phyloP scores from a whole-genome alignment of 192 early-diverging fungal species.

The Coemansia sp. region DNA sequence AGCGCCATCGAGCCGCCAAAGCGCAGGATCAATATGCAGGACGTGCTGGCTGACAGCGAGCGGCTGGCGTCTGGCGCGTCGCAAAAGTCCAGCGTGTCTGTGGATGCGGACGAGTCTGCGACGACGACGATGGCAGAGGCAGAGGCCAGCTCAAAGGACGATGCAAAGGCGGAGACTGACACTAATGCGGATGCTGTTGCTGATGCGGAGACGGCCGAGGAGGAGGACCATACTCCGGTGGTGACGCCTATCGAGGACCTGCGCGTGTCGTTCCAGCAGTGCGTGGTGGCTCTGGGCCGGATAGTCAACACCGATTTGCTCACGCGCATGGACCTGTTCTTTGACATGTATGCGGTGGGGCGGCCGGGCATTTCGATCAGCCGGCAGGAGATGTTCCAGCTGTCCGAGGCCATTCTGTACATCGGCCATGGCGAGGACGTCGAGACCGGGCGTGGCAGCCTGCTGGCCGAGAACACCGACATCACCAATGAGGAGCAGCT shows the following conservation, averaged over 20 bases:
- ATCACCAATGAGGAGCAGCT: conserved; percentile 53
- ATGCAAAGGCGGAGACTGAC: too few species aligned
- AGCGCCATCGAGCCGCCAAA: conserved; percentile 32
- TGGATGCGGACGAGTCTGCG: neutral
- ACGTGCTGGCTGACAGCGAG: conserved; percentile 10
- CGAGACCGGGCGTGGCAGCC: conserved; percentile 17
- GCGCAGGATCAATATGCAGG: conserved; percentile 21
- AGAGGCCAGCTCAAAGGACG: neutral
- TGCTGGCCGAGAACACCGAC: conserved; percentile 5
- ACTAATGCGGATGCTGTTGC: too few species aligned
- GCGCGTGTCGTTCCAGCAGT: conserved; percentile 73
- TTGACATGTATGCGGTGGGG: conserved; percentile 75
- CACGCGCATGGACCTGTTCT: conserved; percentile 78
- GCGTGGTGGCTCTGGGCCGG: conserved; percentile 74
- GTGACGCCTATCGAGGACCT: conserved; percentile 20
- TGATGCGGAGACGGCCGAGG: too few species aligned
- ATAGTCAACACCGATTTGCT: conserved; percentile 77
- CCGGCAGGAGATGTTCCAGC: conserved; percentile 77
- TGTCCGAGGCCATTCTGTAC: conserved; percentile 85
- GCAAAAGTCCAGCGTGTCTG: neutral
- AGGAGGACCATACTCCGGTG: neutral
- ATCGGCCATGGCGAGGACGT: conserved; percentile 55
- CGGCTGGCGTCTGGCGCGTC: neutral
- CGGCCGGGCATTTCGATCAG: conserved; percentile 59
- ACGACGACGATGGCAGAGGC: neutral